Conservation (phyloP, 2,329 filamentous ascomycete genomes). For the Blastomyces silverae region DNA sequence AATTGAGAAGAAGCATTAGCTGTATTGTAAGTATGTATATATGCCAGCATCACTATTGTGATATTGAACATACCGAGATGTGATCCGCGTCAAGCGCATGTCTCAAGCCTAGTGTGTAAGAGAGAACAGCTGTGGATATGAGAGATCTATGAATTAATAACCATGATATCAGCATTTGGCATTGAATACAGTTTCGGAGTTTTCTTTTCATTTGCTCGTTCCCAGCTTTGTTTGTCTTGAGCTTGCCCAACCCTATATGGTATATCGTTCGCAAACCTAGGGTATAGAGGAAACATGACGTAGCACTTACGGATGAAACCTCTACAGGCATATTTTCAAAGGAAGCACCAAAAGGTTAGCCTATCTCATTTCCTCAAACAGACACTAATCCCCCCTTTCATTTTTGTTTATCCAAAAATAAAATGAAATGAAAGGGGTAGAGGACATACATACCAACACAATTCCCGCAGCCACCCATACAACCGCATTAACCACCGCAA, state of each 20-base stretch:
- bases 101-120: slow-evolving; percentile 81
- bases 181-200: neutral
- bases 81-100: slow-evolving; percentile 99
- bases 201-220: neutral
- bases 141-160: slow-evolving; percentile 45
- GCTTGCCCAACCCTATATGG: neutral
- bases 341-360: neutral
- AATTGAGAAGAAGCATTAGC: slow-evolving; percentile 28
- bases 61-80: slow-evolving; percentile 49
- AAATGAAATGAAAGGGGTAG: slow-evolving; percentile 6
- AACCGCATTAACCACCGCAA: slow-evolving; percentile 50
- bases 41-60: neutral
- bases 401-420: neutral
- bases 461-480: slow-evolving; percentile 55
- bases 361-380: neutral
- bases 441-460: slow-evolving; percentile 44
- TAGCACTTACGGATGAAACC: slow-evolving; percentile 34
- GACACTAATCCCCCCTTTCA: neutral
- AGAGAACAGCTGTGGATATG: slow-evolving; percentile 71
- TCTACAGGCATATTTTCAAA: slow-evolving; percentile 21
- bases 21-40: neutral
- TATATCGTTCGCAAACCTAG: neutral
- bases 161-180: neutral
- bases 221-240: neutral
- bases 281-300: neutral